Base-by-base conservation (phyloP, 345 rosid genomes). In the Leavenworthia alabamica region DNA sequence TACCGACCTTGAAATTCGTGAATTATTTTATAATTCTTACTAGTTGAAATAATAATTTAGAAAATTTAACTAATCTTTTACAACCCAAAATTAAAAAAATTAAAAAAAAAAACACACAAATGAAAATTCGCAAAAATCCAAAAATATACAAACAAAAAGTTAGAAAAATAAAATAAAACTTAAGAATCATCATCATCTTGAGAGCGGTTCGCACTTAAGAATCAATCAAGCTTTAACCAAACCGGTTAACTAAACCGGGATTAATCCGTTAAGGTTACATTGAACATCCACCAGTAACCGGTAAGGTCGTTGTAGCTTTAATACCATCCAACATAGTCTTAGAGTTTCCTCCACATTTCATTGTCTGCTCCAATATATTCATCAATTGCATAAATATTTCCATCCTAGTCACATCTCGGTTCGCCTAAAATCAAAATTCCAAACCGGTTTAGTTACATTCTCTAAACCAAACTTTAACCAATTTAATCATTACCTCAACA, bases 351-450 rank as follows among this genome's bases (percentile, higher is more conserved):
- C 76, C 58, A 61, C 85, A 78, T 70, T 82, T 82, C 68, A 73
- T 73, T 23, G 90, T 85, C 74, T 87, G 87, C 78, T 93, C 92
- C 77, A 93, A 54, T 28, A 87, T 84, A 46, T 61, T 83, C 75
- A 93, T 88, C 27, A 93, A 83, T 6, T 90, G 86, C 91, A 84
- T 76, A 44, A 94, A 90, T 67, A 94, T 82, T 57, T 94, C 96
- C 90, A 90, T 85, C 78, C 99, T 82, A n/a, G 96, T 86, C 14
- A 90, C 83, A 37, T 94, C 99, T 73, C 86, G 73, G 71, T 76
- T 84, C 37, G 99, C 97, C 99, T 94, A 81, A n/a, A n/a, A n/a
- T n/a, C n/a, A n/a, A n/a, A n/a, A n/a, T n/a, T n/a, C n/a, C 4
- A 50, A 50, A 68, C 0, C 20, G 32, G 12, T 20, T 15, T 37